Conservation (phyloP, 345 rosid species). For the Arabidopsis arenosa region DNA sequence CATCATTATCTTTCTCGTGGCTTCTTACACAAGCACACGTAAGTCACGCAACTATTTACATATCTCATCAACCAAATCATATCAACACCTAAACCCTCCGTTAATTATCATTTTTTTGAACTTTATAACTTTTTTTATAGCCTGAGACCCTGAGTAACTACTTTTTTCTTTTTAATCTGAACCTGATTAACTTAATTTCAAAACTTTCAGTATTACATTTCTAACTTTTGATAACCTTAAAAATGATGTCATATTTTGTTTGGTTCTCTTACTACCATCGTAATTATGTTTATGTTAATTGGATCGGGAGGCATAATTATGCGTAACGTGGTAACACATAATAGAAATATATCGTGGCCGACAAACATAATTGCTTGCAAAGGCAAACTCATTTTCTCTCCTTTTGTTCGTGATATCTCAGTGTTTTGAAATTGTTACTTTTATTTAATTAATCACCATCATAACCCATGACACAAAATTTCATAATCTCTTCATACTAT, state of each 20-base stretch:
- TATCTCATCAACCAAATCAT: slow-evolving; percentile 30
- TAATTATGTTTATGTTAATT: slow-evolving; percentile 2
- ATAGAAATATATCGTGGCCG: slow-evolving; percentile 43
- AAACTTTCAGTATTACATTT: background rate
- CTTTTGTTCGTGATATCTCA: slow-evolving; percentile 2
- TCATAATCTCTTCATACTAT: background rate
- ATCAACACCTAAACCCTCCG: slow-evolving; percentile 28
- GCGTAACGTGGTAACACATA: slow-evolving; percentile 23
- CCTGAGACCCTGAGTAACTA: background rate
- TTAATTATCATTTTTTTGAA: background rate
- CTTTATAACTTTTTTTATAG: background rate
- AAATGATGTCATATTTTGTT: background rate
- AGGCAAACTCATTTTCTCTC: slow-evolving; percentile 39
- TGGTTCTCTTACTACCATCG: background rate
- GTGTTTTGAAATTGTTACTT: slow-evolving; percentile 4
- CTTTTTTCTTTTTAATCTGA: background rate
- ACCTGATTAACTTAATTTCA: background rate
- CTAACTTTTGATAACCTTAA: background rate
- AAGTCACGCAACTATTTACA: slow-evolving; percentile 30
- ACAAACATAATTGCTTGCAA: slow-evolving; percentile 38
- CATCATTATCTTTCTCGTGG: slow-evolving; percentile 38
- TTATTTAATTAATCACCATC: slow-evolving; percentile 7
- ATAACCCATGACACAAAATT: slow-evolving; percentile 7
- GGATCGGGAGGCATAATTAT: slow-evolving; percentile 34
- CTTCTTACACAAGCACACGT: slow-evolving; percentile 33